Conservation (phyloP, 352 stramenopile genomes). For the Globisporangium spiculum region DNA sequence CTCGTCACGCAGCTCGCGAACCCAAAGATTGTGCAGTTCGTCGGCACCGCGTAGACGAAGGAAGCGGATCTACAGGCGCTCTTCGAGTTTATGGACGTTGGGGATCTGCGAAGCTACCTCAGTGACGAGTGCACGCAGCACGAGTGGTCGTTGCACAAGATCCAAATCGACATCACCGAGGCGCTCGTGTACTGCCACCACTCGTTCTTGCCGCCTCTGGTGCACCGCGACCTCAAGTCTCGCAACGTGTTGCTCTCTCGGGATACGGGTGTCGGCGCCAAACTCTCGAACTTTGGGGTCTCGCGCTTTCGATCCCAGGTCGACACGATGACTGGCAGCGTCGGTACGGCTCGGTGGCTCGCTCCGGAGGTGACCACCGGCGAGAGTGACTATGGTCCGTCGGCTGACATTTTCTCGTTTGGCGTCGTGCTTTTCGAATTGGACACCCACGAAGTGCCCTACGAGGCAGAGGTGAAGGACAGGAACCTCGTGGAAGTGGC, state of each 20-base stretch:
- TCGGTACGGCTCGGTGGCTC: slow-evolving; percentile 31
- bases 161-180: slow-evolving; percentile 44
- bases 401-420: slow-evolving; percentile 46
- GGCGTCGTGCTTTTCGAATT: slow-evolving; percentile 55
- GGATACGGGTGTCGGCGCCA: not conserved
- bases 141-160: slow-evolving; percentile 14
- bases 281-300: not conserved
- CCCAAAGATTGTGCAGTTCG: slow-evolving; percentile 7
- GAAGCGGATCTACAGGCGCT: slow-evolving; percentile 17
- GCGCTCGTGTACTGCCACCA: slow-evolving; percentile 48
- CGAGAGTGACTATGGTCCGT: slow-evolving; percentile 30
- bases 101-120: not conserved
- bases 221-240: slow-evolving; percentile 41
- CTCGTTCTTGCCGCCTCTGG: slow-evolving; percentile 34
- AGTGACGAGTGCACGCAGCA: not conserved
- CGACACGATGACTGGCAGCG: slow-evolving; percentile 1
- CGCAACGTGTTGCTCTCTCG: slow-evolving; percentile 35
- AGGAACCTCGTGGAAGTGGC: slow-evolving; percentile 23
- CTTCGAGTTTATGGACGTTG: slow-evolving; percentile 14
- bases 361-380: slow-evolving; percentile 40
- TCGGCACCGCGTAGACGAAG: slow-evolving; percentile 16
- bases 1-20: not conserved
- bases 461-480: slow-evolving; percentile 27
- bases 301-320: not conserved
- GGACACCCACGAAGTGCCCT: slow-evolving; percentile 50